Conservation (phyloP, 2,329 filamentous ascomycete genomes). For the Colletotrichum gloeosporioides region DNA sequence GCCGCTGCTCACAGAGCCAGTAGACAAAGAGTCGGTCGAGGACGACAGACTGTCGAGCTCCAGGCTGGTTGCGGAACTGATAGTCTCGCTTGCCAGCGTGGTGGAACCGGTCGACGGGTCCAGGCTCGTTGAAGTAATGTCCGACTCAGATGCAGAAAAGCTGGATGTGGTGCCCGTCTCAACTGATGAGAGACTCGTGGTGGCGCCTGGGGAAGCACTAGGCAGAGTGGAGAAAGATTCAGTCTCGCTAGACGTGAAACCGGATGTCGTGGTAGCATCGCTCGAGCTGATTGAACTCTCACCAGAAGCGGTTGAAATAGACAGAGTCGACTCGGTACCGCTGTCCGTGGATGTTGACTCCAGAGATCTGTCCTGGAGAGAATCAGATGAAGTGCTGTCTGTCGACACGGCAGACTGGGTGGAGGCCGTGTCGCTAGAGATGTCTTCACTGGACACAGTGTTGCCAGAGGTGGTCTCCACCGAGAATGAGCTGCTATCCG, state of each 20-base stretch:
- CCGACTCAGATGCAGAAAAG: not conserved
- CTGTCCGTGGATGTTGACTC: not conserved
- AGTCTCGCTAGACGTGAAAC: not conserved
- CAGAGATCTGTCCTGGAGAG: not conserved
- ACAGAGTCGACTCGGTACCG: not conserved
- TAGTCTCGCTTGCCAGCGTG: not conserved
- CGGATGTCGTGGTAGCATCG: not conserved
- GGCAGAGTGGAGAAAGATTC: not conserved
- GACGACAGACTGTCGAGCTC: not conserved
- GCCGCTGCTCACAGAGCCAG: not conserved
- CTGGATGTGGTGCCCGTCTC: not conserved
- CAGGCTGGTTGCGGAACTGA: not conserved
- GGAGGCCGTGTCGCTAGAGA: not conserved
- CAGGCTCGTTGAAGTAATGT: not conserved
- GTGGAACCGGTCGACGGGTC: not conserved
- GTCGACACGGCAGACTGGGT: not conserved
- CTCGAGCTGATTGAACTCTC: not conserved
- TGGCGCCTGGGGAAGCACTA: not conserved
- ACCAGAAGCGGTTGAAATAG: not conserved
- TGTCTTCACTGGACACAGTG: not conserved
- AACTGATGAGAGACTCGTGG: not conserved
- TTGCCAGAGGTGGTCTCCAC: not conserved
- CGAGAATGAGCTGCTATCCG: not conserved
- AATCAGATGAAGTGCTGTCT: not conserved
- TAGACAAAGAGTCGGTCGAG: not conserved